Evolutionary conservation across 495 filamentous ascomycete genomes (phyloP).

Genomic region (Aspergillus ostianus): DNA sequence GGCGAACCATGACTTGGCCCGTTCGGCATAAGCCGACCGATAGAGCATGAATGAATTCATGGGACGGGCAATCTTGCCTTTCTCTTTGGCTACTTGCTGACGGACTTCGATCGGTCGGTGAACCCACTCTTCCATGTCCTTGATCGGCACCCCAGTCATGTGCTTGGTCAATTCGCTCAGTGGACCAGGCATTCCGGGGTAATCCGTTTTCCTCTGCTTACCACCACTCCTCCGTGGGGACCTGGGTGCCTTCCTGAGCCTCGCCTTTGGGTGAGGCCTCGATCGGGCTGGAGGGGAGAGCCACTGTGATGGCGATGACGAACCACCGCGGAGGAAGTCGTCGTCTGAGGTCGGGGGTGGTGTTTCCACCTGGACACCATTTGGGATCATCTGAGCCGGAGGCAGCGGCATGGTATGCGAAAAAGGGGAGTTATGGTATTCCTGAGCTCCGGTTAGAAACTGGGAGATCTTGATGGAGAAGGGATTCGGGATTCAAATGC

Average conservation of each 20-base stretch:
- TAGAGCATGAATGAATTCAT: constrained; percentile 99
- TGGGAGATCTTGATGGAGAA: not conserved
- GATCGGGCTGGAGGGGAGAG: constrained; percentile 10
- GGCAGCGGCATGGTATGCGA: constrained; percentile 3
- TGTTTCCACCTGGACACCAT: constrained; percentile 25
- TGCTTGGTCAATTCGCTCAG: constrained; percentile 76
- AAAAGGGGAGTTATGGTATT: not conserved
- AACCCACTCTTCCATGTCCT: constrained; percentile 82
- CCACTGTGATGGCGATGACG: constrained; percentile 12
- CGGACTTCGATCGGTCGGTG: constrained; percentile 66
- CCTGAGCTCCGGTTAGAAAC: not conserved
- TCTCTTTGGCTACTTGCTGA: constrained; percentile 63
- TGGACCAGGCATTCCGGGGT: constrained; percentile 42
- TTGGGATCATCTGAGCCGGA: constrained; percentile 10
- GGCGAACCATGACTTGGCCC: constrained; percentile 75
- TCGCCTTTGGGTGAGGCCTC: constrained; percentile 3
- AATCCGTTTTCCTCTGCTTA: constrained; percentile 4
- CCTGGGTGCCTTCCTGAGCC: constrained; percentile 9
- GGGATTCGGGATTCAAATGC: not conserved
- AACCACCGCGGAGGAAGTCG: constrained; percentile 8
- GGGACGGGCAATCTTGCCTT: constrained; percentile 81
- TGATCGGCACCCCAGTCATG: constrained; percentile 59
- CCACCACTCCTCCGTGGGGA: constrained; percentile 11
- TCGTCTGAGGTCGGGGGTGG: constrained; percentile 28
- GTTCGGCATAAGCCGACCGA: constrained; percentile 85